A percentile compares a stretch with the other conserved stretches of the same genome.
phyloP scores from a whole-genome alignment of 257 asterid genomes.

The Solanum virginianum region DNA sequence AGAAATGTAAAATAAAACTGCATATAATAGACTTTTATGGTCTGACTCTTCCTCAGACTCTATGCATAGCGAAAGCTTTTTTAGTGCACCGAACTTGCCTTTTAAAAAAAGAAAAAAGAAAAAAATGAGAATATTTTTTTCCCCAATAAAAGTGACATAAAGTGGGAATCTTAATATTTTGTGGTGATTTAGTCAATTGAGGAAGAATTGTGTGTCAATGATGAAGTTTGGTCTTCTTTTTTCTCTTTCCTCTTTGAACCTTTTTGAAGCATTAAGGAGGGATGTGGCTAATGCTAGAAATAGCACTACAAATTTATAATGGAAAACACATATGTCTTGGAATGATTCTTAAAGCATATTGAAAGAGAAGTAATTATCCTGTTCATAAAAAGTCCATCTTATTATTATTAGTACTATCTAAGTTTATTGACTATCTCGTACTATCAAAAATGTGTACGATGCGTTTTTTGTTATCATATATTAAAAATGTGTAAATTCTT shows the following conservation, averaged over 20 bases:
- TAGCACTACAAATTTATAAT: neutral
- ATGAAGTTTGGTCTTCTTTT: neutral
- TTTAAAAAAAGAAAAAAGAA: no score
- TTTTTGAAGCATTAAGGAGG: neutral
- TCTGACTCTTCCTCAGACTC: no score
- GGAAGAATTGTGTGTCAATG: neutral
- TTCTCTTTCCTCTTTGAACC: neutral
- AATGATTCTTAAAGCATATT: neutral
- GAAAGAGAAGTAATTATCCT: neutral
- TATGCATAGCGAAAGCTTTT: no score
- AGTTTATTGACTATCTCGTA: neutral
- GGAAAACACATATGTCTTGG: neutral
- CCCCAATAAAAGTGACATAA: neutral
- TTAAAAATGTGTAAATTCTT: neutral
- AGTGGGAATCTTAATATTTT: neutral
- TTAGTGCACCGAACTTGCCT: no score
- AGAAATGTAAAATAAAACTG: no score
- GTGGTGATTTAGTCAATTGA: neutral
- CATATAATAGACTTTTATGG: fast-evolving
- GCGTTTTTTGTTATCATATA: neutral
- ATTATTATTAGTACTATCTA: neutral
- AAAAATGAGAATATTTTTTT: neutral
- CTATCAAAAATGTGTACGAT: neutral
- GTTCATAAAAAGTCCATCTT: neutral
- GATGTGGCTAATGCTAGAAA: neutral